Base-by-base conservation (phyloP, 805 yeast species). In the Wickerhamiella sergipiensis region DNA sequence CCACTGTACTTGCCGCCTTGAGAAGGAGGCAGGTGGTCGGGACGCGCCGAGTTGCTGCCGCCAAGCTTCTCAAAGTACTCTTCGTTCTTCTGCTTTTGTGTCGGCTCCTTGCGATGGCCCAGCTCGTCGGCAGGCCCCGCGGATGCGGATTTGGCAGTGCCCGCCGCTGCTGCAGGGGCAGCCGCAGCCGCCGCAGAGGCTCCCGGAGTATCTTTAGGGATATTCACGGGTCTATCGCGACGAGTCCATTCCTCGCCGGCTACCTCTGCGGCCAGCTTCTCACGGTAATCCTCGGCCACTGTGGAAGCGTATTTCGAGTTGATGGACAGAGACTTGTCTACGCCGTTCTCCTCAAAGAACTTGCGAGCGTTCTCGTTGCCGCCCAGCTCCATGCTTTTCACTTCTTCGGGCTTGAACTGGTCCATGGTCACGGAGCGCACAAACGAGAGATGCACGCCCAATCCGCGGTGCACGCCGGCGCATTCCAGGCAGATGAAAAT, bases 341-440 rank as follows among this genome's bases (percentile, higher is more conserved):
- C 66, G 22, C 95, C 95, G 65, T 88, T 80, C 9, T 73, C 67
- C 45, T 70, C 74, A 63, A 92, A 81, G 64, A 82, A 92, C 52
- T 70, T 72, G 29, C 71, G 76, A 59, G 92, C 85, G 23, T 77
- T 77, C 50, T 78, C 83, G 63, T 92, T 92, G 21, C 98, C 98
- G 52, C 98, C 98, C 53, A 79, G 69, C 62, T 90, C 97, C 97
- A 92, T 90, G 53, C 94, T 73, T 57, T 77, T 69, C 52, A 89
- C 74, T 66, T 92, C 98, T 42, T 89, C 95, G 3, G 87, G 82
- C 70, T 90, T 92, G 73, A 94, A 92, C 71, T 88, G 97, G 68
- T 92, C 98, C 98, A 92, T 92, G 7, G 97, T 92, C 59, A 92
- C 89, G 24, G 95, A 84, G 64, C 98, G 76, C 38, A 92, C 97